phyloP scores from a whole-genome alignment of 306 rosid genomes.

The Gleditsia sinensis region DNA sequence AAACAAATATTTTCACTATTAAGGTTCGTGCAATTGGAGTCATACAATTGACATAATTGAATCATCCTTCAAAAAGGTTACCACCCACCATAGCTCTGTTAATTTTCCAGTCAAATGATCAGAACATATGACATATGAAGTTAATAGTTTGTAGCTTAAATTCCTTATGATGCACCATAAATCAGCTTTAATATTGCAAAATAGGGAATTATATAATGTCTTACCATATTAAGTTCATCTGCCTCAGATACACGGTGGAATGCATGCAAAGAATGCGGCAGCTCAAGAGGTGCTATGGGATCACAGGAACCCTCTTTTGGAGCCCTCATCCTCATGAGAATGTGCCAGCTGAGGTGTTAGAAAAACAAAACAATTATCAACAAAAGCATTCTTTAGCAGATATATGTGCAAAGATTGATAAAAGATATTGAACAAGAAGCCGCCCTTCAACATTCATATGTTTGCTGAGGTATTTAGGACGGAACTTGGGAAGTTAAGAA shows the following conservation, averaged over 20 bases:
- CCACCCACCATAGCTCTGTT: background rate
- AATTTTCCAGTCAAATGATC: background rate
- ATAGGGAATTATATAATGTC: background rate
- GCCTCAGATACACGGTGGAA: conserved; percentile 74
- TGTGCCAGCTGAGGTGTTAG: conserved; percentile 74
- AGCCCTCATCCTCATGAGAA: conserved; percentile 89
- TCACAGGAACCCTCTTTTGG: conserved; percentile 80
- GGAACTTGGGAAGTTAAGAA: background rate
- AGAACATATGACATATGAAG: conserved; percentile 5
- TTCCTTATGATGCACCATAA: conserved; percentile 1
- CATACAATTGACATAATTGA: background rate
- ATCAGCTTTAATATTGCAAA: background rate
- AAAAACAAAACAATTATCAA: too few species aligned
- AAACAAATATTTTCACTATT: background rate
- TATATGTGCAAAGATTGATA: too few species aligned
- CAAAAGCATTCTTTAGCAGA: too few species aligned
- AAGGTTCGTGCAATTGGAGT: background rate
- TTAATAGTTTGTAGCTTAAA: conserved; percentile 1
- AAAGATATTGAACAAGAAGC: too few species aligned
- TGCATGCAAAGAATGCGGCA: conserved; percentile 94
- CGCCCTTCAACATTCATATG: conserved; percentile 7
- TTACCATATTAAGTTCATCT: conserved; percentile 71
- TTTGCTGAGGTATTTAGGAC: background rate
- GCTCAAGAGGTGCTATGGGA: conserved; percentile 91
- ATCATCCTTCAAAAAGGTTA: conserved; percentile 8